Evolutionary conservation across 495 filamentous ascomycete genomes (phyloP), one percentile per base, ranked within the genome.

Genomic region (Hyaloscypha hepaticicola): DNA sequence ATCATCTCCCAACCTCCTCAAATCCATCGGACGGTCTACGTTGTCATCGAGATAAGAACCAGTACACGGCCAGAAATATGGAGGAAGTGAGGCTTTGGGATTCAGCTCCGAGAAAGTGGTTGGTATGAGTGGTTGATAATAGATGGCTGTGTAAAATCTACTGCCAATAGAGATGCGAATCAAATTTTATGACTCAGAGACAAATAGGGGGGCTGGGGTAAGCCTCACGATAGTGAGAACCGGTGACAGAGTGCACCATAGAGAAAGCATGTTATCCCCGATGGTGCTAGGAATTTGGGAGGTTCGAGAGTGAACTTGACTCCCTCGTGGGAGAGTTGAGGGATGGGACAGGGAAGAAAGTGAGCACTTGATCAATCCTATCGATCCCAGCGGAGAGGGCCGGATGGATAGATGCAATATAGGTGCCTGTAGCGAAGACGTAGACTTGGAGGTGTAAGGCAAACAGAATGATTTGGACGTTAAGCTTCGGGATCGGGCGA

Each of bases 161-260:
- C 50, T 25, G 25, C 25, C 22, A 53, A 53, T 25, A 25, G 50
- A 53, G 21, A 25, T 25, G 50, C 19, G 50, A 24, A 27, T 25
- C 21, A 53, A 19, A 9, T 53, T 7, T 53, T 53, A 53, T 53
- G 50, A 53, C 19, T 53, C 50, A 53, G 50, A 53, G 50, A 9
- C 24, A 14, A 53, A 27, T 14, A 6, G 14, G 50, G 50, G 21
- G 50, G 50, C 50, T 53, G 50, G 50, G 38, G 25, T 53, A 9
- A 45, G 50, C 50, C 50, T 53, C 50, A 53, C 25, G 50, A 53
- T 53, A 1, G 19, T 16, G 50, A 53, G 25, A 21, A 25, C 19
- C 19, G 6, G 50, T 53, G 50, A 53, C 22, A 26, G 9, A 19
- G n/a, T 12, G 50, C 38, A 45, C 38, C 19, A 14, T 45, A 16